Base-by-base conservation (phyloP, 106 monocot species). In the Dendrobium chrysotoxum region DNA sequence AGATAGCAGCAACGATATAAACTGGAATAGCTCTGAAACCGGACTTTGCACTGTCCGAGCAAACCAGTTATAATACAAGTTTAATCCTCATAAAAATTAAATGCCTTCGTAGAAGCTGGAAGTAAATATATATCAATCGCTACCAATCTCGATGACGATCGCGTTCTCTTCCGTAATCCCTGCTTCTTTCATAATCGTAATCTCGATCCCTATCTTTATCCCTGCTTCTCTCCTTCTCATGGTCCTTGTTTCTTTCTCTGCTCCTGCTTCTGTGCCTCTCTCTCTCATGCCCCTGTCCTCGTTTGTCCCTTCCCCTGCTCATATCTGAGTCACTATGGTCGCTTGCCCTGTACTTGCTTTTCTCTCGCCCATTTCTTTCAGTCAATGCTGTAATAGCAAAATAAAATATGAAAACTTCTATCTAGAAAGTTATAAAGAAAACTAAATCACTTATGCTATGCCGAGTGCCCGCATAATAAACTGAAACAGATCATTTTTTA, bases 221-320 rank as follows among this genome's bases (percentile, higher is more conserved):
- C 74, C 84, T 28, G 11, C 84, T 84, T 11, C 79, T 58, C 68
- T 89, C 91, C 61, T 68, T 88, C 17, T 83, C 91, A 20, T 64
- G 67, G 3, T 89, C 87, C 78, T 87, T 87, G 74, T 86, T 91
- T 65, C 90, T 77, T 15, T 87, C 90, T 83, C 94, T 89, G 82
- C 94, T 98, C n/a, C 92, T 90, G 82, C 94, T 94, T 75, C 98
- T 83, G 20, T 70, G 79, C 64, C 95, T 87, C 74, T 92, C 92
- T 88, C 93, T 88, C 2, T 87, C 89, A 61, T 84, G 39, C 3
- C 80, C 78, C 77, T 84, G 82, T 25, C 80, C 82, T 80, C 79
- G 85, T 73, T 82, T 88, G 7, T 91, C 92, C 4, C 86, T 81
- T 46, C 18, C 80, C 84, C 47, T 88, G 80, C 85, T 87, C 77